A percentile compares a stretch with the other conserved stretches of the same genome.
phyloP scores from a whole-genome alignment of 2,329 filamentous ascomycete species.

The Alternaria panax region DNA sequence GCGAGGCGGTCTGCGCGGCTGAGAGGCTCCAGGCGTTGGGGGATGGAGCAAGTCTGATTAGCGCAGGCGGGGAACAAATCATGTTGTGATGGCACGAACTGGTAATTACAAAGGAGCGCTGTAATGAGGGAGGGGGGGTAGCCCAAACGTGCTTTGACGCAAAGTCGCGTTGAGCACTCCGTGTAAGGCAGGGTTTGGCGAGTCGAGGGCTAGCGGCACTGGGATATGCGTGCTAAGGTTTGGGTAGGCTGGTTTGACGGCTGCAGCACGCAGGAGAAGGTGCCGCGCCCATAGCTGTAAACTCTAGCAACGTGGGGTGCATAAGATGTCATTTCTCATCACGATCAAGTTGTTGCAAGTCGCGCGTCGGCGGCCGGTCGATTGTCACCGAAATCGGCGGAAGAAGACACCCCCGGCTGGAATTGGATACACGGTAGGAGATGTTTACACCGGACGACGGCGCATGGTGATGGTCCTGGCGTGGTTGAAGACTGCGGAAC shows the following conservation, averaged over 20 bases:
- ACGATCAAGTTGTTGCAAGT: conserved; percentile 29
- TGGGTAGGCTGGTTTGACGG: conserved; percentile 9
- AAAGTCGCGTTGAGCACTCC: conserved; percentile 34
- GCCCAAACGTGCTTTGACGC: conserved; percentile 44
- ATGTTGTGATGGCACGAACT: conserved; percentile 12
- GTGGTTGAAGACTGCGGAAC: conserved; percentile 13
- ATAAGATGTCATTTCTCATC: conserved; percentile 29
- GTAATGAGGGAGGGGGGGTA: conserved; percentile 23
- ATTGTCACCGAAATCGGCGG: conserved; percentile 8
- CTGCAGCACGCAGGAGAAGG: conserved; percentile 42
- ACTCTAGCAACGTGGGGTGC: conserved; percentile 38
- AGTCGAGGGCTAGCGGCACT: conserved; percentile 23
- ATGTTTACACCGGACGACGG: neutral
- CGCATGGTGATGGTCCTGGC: conserved; percentile 9
- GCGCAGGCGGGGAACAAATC: conserved; percentile 16
- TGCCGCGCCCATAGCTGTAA: conserved; percentile 32
- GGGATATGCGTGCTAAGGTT: conserved; percentile 24
- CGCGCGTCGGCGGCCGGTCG: conserved; percentile 15
- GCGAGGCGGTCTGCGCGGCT: conserved; percentile 17
- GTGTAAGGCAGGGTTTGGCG: conserved; percentile 40
- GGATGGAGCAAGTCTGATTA: conserved; percentile 15
- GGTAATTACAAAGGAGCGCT: neutral
- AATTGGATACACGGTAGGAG: neutral
- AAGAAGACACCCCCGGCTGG: neutral
- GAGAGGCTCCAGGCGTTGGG: conserved; percentile 8